Evolutionary conservation across 2,329 filamentous ascomycete genomes (phyloP), one percentile per base, ranked within the genome.

Genomic region (Ascochyta fabae): DNA sequence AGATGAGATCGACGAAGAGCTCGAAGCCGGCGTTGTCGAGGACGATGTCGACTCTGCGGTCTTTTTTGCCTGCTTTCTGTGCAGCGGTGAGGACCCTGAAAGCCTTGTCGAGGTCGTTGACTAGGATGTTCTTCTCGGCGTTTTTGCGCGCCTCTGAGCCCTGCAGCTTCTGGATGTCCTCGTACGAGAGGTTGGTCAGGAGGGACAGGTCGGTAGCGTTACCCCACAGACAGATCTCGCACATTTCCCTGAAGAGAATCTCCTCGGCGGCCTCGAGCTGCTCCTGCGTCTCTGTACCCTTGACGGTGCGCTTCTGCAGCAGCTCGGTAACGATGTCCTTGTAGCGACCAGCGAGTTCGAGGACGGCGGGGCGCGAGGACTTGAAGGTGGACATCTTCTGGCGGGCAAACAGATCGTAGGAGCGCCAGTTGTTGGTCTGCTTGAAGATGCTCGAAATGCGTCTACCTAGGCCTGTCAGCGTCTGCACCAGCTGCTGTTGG

Each of bases 21-120:
- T 99, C 95, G 71, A 99, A 99, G 6, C 95, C 95, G 19, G 95
- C 92, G 67, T 99, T 99, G 75, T 99, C 95, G 5, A 99, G 88
- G 2, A 99, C 90, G 61, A 99, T 94, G 69, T 99, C 95, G 2
- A 99, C 89, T 15, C 91, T 84, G 34, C 92, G 85, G 63, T 92
- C 88, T 16, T 77, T 77, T 58, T 82, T 80, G 70, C 86, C 86
- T 26, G 84, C 84, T 22, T 81, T 82, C 62, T 89, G 85, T 0
- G 88, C 89, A 58, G 84, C 81, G 51, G 83, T 85, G 22, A 96
- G 82, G 0, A 85, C 77, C 7, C 85, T 79, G 74, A 95, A 96
- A 0, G 91, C 90, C 9, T 81, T 78, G 10, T 83, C 83, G 6
- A 97, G 83, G 72, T 99, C 90, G 73, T 98, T 98, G 68, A 90